A percentile compares a stretch with the other conserved stretches of the same genome.
Evolutionary conservation across 2,329 filamentous ascomycete genomes (phyloP).

Genomic region (Fonsecaea multimorphosa): DNA sequence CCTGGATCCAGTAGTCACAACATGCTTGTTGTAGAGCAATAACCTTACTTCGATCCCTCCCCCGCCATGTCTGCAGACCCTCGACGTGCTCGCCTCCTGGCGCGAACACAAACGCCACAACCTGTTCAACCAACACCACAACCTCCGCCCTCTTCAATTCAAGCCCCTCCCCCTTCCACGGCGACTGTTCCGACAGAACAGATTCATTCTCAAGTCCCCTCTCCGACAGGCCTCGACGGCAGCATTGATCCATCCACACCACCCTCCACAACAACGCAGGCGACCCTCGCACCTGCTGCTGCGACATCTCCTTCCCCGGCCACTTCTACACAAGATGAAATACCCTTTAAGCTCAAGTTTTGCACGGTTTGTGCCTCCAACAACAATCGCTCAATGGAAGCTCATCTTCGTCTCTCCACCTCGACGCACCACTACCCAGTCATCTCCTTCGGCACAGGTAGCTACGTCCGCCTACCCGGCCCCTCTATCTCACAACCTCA

Average conservation of each 20-base stretch:
- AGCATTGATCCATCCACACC: slow-evolving; percentile 27
- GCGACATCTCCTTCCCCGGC: slow-evolving; percentile 28
- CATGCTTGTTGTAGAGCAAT: slow-evolving; percentile 18
- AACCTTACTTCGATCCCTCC: slow-evolving; percentile 15
- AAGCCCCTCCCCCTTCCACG: slow-evolving; percentile 25
- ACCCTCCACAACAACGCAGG: slow-evolving; percentile 27
- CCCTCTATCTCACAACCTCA: slow-evolving; percentile 92
- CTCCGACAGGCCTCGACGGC: slow-evolving; percentile 31
- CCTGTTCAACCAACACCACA: slow-evolving; percentile 24
- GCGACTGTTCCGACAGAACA: slow-evolving; percentile 9
- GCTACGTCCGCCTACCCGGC: slow-evolving; percentile 88
- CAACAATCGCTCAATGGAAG: slow-evolving; percentile 99
- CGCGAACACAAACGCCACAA: slow-evolving; percentile 50
- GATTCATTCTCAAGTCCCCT: neutral
- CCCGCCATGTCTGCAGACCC: slow-evolving; percentile 56
- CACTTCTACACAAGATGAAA: slow-evolving; percentile 14
- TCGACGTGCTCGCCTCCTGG: slow-evolving; percentile 56
- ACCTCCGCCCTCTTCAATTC: slow-evolving; percentile 15
- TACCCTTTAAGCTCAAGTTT: slow-evolving; percentile 87
- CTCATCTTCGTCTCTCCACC: slow-evolving; percentile 87
- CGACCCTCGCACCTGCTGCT: slow-evolving; percentile 23
- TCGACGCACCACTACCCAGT: slow-evolving; percentile 88
- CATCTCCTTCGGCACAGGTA: slow-evolving; percentile 96
- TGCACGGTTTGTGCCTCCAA: slow-evolving; percentile 99
- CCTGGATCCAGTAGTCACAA: neutral